Conservation (phyloP, 345 rosid species). For the Populus simonii region DNA sequence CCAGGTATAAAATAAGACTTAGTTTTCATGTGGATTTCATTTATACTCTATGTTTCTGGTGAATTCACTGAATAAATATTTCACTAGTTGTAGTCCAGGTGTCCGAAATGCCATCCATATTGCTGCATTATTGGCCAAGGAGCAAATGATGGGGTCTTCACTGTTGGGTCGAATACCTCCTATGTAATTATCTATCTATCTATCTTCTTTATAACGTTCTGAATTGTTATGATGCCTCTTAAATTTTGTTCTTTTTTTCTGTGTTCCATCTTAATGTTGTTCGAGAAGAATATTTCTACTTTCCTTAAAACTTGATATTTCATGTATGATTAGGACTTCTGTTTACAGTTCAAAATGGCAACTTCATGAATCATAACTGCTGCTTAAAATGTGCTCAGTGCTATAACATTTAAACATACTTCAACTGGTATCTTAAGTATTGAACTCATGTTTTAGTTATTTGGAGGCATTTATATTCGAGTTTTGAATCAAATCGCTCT, state of each 20-base stretch:
- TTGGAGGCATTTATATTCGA: too few species aligned
- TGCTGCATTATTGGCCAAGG: conserved; percentile 73
- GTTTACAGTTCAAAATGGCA: too few species aligned
- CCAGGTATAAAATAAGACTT: conserved; percentile 47
- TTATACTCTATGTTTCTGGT: conserved; percentile 1
- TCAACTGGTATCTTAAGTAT: too few species aligned
- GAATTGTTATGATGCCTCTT: neutral
- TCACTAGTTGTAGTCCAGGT: conserved; percentile 70
- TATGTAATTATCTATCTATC: conserved; percentile 47
- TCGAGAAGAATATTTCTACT: too few species aligned
- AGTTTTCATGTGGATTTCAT: neutral
- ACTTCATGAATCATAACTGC: too few species aligned
- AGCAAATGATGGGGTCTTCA: conserved; percentile 62
- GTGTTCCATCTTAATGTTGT: too few species aligned
- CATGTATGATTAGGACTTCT: too few species aligned
- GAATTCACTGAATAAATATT: conserved; percentile 28
- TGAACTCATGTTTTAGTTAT: too few species aligned
- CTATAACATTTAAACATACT: too few species aligned
- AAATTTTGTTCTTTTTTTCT: neutral
- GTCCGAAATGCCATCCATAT: conserved; percentile 80
- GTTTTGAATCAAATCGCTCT: too few species aligned
- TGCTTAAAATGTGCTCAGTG: too few species aligned
- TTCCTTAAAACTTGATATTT: too few species aligned
- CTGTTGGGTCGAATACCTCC: conserved; percentile 89
- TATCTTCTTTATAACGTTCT: neutral